Evolutionary conservation across 345 rosid species (phyloP), one percentile per base, ranked within the genome.

Genomic region (Euphorbia lathyris): DNA sequence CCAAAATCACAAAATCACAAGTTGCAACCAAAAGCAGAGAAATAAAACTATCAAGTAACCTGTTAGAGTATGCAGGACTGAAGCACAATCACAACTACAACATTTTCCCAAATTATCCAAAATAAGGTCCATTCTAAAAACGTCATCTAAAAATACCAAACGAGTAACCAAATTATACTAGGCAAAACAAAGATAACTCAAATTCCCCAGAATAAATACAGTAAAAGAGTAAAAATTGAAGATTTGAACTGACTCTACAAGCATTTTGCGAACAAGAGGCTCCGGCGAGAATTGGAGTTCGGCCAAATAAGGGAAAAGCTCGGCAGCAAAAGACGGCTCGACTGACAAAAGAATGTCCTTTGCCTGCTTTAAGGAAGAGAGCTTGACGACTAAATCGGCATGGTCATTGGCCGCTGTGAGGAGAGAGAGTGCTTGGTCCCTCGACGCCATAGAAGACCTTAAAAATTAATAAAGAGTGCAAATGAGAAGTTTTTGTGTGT

Each of bases 251-350:
- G 77, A 93, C 97, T 88, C 88, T 67, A 86, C 23, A 38, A 93
- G 93, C 67, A 84, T 78, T 78, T 85, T 84, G 43, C 96, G 86
- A 68, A 93, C 96, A 65, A 89, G 91, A 69, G 63, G 51, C 76
- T 93, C 90, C 9, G 88, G 89, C 9, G 98, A 91, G 61, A 76
- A 78, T 67, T 91, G 97, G 70, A 93, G 94, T 72, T 89, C 96
- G 13, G 78, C 85, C 73, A 91, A 77, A 79, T 83, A 88, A 14
- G 96, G 92, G 75, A 91, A 87, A 65, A 91, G 81, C 80, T 91
- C 96, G 57, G 90, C 83, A 40, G 92, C 91, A 19, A 81, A 78
- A 60, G 96, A 78, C 48, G 94, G 82, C 48, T 86, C 91, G 67
- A 83, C 67, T 53, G 97, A 84, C 38, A 83, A 80, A 25, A 94